Base-by-base conservation (phyloP, 306 rosid genomes). In the Inga laurina region DNA sequence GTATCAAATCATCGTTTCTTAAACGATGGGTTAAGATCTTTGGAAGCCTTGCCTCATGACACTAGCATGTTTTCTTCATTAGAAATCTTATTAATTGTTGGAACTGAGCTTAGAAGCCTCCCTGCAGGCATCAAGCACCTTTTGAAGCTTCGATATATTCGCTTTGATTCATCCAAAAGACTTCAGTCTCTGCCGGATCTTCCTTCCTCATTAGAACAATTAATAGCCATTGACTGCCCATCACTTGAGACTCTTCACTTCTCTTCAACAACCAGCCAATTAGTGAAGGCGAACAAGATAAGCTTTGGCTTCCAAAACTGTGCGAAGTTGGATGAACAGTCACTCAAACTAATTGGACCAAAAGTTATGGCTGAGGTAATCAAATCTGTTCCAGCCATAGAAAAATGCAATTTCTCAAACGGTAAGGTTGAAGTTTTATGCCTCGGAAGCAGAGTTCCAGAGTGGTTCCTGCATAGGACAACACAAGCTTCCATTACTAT, bases 141-240 rank as follows among this genome's bases (percentile, higher is more conserved):
- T 32, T 65, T 2, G 43, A 65, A 35, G 71, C 71, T 65, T 65
- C 41, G 10, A 65, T 65, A 65, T 32, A n/a, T 65, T 32, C 10
- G n/a, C 43, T 32, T 65, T 0, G 71, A 65, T 65, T 65, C 71
- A 32, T 65, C 4, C 21, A 65, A 35, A 65, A 65, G 71, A 15
- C 71, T 65, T 65, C 71, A 65, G n/a, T 65, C 71, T 32, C 71
- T 65, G 43, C 71, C 43, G 19, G 71, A 65, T 65, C 41, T 65
- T 32, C 71, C 71, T 32, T 32, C 43, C 14, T 65, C 43, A 16
- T 15, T 32, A 15, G n/a, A 32, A 14, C 10, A 65, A 65, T 15
- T 32, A 65, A 35, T 5, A 65, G 71, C n/a, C 43, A 15, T 30
- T 30, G n/a, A 65, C 71, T 65, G 43, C 43, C 37, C n/a, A 5